Percentiles rank a stretch among this genome's conserved stretches.
These are phyloP conservation scores for Boechera divaricarpa DNA, from an alignment of 345 rosid genomes.

Conservation along the genomic window DNA sequence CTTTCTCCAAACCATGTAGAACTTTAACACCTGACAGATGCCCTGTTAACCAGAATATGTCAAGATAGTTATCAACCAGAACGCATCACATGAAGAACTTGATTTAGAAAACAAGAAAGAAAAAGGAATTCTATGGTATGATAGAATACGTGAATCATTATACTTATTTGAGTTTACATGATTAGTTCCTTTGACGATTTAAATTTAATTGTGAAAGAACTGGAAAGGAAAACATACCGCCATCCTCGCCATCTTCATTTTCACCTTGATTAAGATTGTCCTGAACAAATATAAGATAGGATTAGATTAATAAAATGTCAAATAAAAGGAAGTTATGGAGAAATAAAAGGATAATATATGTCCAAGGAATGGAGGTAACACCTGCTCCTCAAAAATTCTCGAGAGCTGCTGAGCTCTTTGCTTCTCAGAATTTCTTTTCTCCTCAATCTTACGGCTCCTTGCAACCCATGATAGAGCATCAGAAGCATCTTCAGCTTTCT, in stretches of 20 bases:
- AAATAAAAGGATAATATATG: conserved; percentile 17
- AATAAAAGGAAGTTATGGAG: conserved; percentile 15
- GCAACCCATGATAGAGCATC: conserved; percentile 80
- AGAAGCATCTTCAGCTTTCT: conserved; percentile 64
- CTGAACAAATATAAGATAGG: conserved; percentile 47
- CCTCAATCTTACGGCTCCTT: conserved; percentile 79
- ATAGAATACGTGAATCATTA: conserved; percentile 2
- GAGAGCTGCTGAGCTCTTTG: conserved; percentile 82
- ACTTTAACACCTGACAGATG: conserved; percentile 85
- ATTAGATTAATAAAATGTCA: conserved; percentile 29
- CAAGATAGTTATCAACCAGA: conserved; percentile 29
- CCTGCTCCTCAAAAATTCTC: conserved; percentile 91
- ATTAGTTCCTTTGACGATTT: background rate
- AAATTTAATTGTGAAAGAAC: background rate
- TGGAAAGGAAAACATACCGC: conserved; percentile 38
- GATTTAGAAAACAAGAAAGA: conserved; percentile 14
- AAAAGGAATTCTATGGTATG: conserved; percentile 4
- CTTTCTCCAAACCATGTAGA: conserved; percentile 93
- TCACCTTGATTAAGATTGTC: conserved; percentile 75
- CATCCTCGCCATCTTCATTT: conserved; percentile 72
- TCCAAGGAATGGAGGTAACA: conserved; percentile 35
- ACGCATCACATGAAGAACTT: conserved; percentile 20
- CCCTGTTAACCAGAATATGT: conserved; percentile 53
- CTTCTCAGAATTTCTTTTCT: conserved; percentile 69
- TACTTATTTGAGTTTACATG: background rate